Evolutionary conservation across 768 basidiomycete species (phyloP).

Genomic region (Hygrocybe punicea): DNA sequence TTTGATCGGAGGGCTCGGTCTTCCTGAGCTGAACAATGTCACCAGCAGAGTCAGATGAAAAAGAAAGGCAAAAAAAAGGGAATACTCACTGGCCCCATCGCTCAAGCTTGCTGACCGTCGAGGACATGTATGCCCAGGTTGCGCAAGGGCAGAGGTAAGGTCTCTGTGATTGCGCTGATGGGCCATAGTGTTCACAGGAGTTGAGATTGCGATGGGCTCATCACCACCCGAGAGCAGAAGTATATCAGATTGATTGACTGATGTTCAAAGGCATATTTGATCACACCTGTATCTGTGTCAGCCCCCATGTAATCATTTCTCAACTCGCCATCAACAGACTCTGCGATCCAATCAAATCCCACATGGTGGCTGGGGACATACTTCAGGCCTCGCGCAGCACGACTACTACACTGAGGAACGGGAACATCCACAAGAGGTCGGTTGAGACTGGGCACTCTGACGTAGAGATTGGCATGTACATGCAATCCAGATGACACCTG

Average conservation of each 20-base stretch:
- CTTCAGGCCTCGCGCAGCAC: constrained; percentile 25
- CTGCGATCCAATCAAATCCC: constrained; percentile 3
- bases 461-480: constrained; percentile 25
- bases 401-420: constrained; percentile 42
- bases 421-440: constrained; percentile 35
- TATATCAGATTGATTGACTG: constrained; percentile 10
- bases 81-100: constrained; percentile 49
- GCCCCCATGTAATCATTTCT: constrained; percentile 40
- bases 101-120: constrained; percentile 74
- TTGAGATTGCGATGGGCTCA: constrained; percentile 1
- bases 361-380: neutral
- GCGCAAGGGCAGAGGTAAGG: constrained; percentile 29
- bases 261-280: neutral
- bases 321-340: neutral
- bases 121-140: constrained; percentile 51
- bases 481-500: constrained; percentile 17
- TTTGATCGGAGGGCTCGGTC: constrained; percentile 16
- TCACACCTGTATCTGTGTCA: constrained; percentile 42
- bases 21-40: constrained; percentile 7
- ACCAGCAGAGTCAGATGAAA: constrained; percentile 1
- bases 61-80: constrained; percentile 7
- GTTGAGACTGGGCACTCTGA: constrained; percentile 16
- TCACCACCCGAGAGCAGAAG: constrained; percentile 16
- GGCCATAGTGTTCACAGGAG: constrained; percentile 15
- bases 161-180: constrained; percentile 30